A percentile compares a stretch with the other conserved stretches of the same genome.
phyloP scores from a whole-genome alignment of 106 monocot species.

The Dioscorea alata region DNA sequence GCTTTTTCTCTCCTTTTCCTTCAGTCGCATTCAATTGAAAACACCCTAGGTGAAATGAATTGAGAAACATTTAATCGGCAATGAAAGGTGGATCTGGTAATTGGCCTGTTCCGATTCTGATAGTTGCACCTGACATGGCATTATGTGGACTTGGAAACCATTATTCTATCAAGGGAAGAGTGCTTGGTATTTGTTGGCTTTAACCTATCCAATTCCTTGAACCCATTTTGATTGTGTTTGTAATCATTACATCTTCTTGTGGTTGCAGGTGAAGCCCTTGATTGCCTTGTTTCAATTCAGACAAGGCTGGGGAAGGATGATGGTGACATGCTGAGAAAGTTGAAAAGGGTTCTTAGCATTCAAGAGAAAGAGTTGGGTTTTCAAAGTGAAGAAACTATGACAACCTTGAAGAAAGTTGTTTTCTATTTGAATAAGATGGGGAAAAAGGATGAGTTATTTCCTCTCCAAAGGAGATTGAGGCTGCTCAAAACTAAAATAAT shows the following conservation, averaged over 20 bases:
- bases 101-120: too few relatives aligned
- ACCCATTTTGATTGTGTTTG: too few relatives aligned
- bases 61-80: too few relatives aligned
- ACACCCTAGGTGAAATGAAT: too few relatives aligned
- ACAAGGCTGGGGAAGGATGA: slow-evolving; percentile 50
- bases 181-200: too few relatives aligned
- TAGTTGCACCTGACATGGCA: too few relatives aligned
- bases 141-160: too few relatives aligned
- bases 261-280: slow-evolving; percentile 70
- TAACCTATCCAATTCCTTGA: too few relatives aligned
- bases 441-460: slow-evolving; percentile 48
- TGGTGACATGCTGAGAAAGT: slow-evolving; percentile 28
- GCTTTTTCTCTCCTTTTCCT: too few relatives aligned
- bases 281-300: slow-evolving; percentile 70
- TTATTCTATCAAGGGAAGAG: too few relatives aligned
- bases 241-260: neutral
- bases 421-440: slow-evolving; percentile 52
- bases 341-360: slow-evolving; percentile 65
- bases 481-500: slow-evolving; percentile 33
- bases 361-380: slow-evolving; percentile 69
- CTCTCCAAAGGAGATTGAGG: slow-evolving; percentile 60
- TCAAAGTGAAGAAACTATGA: slow-evolving; percentile 45
- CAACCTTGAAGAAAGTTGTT: slow-evolving; percentile 50
- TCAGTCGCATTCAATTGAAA: too few relatives aligned
- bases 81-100: too few relatives aligned